Evolutionary conservation across 441 rosid species (phyloP), one percentile per base, ranked within the genome.

Genomic region (Hypseocharis bilobata): DNA sequence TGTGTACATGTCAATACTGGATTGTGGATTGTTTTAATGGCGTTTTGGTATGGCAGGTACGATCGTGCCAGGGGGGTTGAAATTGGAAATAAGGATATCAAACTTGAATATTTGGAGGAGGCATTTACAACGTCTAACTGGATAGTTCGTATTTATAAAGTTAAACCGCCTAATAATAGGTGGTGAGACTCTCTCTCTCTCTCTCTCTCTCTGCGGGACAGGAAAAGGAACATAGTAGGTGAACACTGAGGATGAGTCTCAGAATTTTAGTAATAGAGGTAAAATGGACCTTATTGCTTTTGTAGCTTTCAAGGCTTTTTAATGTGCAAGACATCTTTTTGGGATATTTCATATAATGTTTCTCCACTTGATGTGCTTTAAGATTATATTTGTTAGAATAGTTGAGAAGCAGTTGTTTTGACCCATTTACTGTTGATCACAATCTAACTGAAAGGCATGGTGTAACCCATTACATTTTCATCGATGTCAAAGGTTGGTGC

Each of bases 51-150:
- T 73, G 72, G 70, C 76, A 92, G 98, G 74, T 89, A 81, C 74
- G 98, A 92, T 83, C 88, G 96, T 36, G 96, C 96, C 6, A 85
- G 98, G 69, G 96, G 96, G 2, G 96, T 88, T 40, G 98, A 89
- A 81, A 92, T 92, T 22, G 96, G 98, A 67, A 92, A 92, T 62
- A 92, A 89, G 77, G 92, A 89, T 70, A 62, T 92, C 49, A 86
- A 92, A 74, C 95, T 93, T 0, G 91, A 88, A 71, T 77, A 87
- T 73, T 73, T 93, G 72, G 98, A 93, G 77, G 98, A 93, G 77
- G 98, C 98, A 16, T 90, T 86, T 78, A 93, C 98, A 1, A 93
- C 97, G 3, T 87, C 95, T 5, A 91, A 93, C 76, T 90, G 98
- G 98, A 90, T 93, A 2, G 90, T 91, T 71, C 92, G 97, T 28